Base-by-base conservation (phyloP, 148 eudicot genomes). In the Fallopia convolvulus region DNA sequence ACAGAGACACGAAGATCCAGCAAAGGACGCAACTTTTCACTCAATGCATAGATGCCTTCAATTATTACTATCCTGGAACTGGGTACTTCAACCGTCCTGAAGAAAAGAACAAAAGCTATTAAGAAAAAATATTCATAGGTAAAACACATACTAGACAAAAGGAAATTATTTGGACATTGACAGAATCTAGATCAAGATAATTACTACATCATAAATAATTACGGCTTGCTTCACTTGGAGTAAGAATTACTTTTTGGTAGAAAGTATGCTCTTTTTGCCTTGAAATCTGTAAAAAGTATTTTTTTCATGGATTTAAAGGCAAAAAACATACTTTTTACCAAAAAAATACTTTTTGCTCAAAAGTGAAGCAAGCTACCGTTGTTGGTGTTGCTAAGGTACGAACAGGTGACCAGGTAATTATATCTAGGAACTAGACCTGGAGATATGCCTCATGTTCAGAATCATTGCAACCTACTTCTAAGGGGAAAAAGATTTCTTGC, bases 21-120 rank as follows among this genome's bases (percentile, higher is more conserved):
- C 50, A 90, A 80, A 84, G 97, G 97, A 82, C 97, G 84, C 76
- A 94, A 82, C 77, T 82, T 94, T 63, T 94, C 96, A 83, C 97
- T 94, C 85, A 94, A 84, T 23, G 99, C 99, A 82, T 94, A 94
- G 82, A 94, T 92, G 58, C 99, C 99, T 88, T 94, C 99, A 74
- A 94, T 83, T 76, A 94, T 83, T 72, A 94, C 97, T 50, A 94
- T 88, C 32, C 93, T 86, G 39, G 97, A 94, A 79, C 87, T 87
- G 46, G 97, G 99, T 52, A 85, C 97, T 81, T 94, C 93, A 74
- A 90, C 36, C 77, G 97, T 92, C 85, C 99, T 94, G 91, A 80
- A 72, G 72, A n/a, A 72, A 76, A 68, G 72, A n/a, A 74, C 61
- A 77, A 68, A n/a, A 42, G 14, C 48, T 36, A 30, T 75, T 52